Base-by-base conservation (phyloP, 805 yeast species). In the Candida chauliodis region DNA sequence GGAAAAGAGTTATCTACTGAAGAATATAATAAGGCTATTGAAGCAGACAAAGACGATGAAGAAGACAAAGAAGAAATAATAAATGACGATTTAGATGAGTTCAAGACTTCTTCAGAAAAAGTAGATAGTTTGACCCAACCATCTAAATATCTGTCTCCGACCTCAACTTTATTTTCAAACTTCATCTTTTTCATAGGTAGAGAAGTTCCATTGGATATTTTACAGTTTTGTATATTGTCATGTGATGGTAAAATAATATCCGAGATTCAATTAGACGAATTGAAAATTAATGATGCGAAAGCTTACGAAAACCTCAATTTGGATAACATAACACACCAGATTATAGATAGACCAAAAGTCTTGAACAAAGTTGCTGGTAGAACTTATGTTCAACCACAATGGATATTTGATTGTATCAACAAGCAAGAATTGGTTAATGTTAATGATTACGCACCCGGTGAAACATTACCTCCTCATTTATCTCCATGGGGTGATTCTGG, bases 401-500 rank as follows among this genome's bases (percentile, higher is more conserved):
- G 99, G 99, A 73, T 93, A 21, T 90, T 93, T 59, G 99, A 93
- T 60, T 81, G 84, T 54, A 68, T 93, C 44, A 93, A 93, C 69
- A 83, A 84, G 63, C 76, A 78, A 35, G 71, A 76, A 43, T 71
- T 93, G 44, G 70, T 84, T 43, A 78, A 93, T 14, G 96, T 87
- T 16, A 80, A 82, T 39, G 73, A 73, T 39, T 93, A 93, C 57
- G 84, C 95, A 30, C 96, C 96, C 4, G 99, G 99, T 40, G 97
- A 91, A 66, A 69, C 87, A 4, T 72, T 93, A 47, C 99, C 99
- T 31, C 97, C 99, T 25, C 99, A 93, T 63, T 71, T 93, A 54
- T 86, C 96, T 37, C 99, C 99, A 70, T 93, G 99, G 98, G 98
- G 98, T 51, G 99, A 93, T 67, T 76, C 90, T 34, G 88, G 84